Conservation (phyloP, 2,329 filamentous ascomycete genomes). For the Trichoderma simmonsii region DNA sequence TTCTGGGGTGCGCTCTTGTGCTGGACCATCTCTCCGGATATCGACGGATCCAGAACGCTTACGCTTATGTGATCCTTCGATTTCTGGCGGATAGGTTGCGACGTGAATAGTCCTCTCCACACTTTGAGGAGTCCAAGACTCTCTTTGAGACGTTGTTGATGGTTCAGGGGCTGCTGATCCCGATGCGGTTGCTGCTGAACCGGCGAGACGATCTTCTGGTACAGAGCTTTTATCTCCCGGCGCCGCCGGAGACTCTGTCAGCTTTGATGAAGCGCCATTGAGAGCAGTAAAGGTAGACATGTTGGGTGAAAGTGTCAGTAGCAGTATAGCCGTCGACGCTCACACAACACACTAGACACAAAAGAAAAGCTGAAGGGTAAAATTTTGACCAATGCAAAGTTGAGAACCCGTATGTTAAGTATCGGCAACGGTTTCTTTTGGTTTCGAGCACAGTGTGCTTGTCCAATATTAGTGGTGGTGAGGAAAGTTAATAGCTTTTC, state of each 20-base stretch:
- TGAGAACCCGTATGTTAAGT: background rate
- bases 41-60: constrained; percentile 68
- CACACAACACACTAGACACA: background rate
- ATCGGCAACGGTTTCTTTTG: background rate
- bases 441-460: background rate
- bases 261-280: constrained; percentile 49
- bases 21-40: constrained; percentile 36
- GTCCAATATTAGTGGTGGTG: background rate
- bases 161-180: constrained; percentile 28
- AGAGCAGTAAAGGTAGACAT: constrained; percentile 54
- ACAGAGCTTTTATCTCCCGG: constrained; percentile 31
- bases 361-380: background rate
- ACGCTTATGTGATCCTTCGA: constrained; percentile 57
- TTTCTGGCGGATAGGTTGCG: constrained; percentile 40
- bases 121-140: constrained; percentile 41
- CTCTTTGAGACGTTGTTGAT: constrained; percentile 32
- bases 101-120: constrained; percentile 43
- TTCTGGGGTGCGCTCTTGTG: constrained; percentile 37
- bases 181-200: constrained; percentile 26
- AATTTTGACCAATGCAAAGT: background rate
- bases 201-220: constrained; percentile 34
- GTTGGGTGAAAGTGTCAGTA: constrained; percentile 14
- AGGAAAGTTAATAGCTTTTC: background rate
- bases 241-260: constrained; percentile 34
- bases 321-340: background rate